Base-by-base conservation (phyloP, 768 basidiomycete species). In the Boletus rex-veris region DNA sequence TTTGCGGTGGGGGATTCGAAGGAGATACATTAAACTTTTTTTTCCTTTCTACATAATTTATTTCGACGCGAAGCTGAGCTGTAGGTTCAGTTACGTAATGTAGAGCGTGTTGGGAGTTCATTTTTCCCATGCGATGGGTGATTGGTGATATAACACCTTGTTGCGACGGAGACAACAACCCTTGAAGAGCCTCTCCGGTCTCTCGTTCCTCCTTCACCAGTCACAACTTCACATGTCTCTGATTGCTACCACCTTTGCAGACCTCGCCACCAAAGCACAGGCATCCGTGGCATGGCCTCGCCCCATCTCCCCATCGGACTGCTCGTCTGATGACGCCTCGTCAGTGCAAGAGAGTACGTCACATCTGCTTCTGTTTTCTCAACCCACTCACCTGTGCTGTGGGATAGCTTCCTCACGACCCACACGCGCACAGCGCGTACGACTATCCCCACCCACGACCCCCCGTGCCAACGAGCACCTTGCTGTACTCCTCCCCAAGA, bases 401-500 rank as follows among this genome's bases (percentile, higher is more conserved):
- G 4, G 0, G 16, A 44, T 31, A 71, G 68, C 15, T 38, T 64
- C 59, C 1, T 69, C 60, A 47, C 70, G 61, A 50, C 55, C 55
- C 52, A 46, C 54, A 45, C 59, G 51, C 40, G 26, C 58, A 9
- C 61, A 58, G 39, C 58, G 55, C 49, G 50, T 56, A 53, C 59
- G 52, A 55, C 60, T 48, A 18, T 48, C 52, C 16, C 61, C 55
- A 1, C 38, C 65, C 0, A 60, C 64, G 28, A 53, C 63, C 16
- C 64, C 61, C 4, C 71, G 71, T 0, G 56, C 58, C 50, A 88
- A 90, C 68, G 85, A 90, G 69, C 88, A 91, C 61, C 80, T 92
- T 26, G 90, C 90, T 19, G 86, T 91, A 28, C 75, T 90, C 12
- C 79, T 91, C 40, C 80, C 82, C 24, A 82, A 75, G 64, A 71